Conservation (phyloP, 768 basidiomycete genomes). For the Phylloporus rhodoxanthus region DNA sequence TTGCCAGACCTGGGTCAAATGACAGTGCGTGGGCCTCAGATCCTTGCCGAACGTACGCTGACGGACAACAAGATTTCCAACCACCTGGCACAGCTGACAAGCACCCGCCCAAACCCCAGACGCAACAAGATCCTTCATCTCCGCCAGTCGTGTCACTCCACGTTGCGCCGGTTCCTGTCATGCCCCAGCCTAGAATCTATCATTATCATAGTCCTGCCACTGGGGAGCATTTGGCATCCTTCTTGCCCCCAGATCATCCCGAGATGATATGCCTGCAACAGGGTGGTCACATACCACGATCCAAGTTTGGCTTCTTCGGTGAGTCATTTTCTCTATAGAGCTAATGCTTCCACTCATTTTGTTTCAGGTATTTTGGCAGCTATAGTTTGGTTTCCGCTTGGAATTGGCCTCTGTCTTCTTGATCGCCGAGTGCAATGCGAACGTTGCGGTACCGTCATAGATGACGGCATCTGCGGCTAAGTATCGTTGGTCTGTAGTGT, state of each 20-base stretch:
- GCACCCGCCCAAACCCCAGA: constrained; percentile 6
- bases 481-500: neutral
- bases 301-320: constrained; percentile 70
- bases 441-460: constrained; percentile 39
- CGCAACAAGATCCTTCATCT: constrained; percentile 5
- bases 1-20: constrained; percentile 24
- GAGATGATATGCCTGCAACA: constrained; percentile 82
- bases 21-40: constrained; percentile 21
- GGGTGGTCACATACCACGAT: constrained; percentile 58
- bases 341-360: neutral
- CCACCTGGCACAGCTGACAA: constrained; percentile 7
- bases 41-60: neutral
- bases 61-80: constrained; percentile 10
- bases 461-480: constrained; percentile 33
- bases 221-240: constrained; percentile 51
- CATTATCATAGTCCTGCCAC: constrained; percentile 64
- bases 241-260: constrained; percentile 71
- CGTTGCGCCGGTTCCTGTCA: constrained; percentile 29
- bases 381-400: constrained; percentile 81
- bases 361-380: constrained; percentile 69
- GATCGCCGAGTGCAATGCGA: constrained; percentile 65
- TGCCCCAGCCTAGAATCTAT: constrained; percentile 49
- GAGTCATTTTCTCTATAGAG: constrained; percentile 19
- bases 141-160: constrained; percentile 19
- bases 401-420: constrained; percentile 70